Evolutionary conservation across 257 asterid genomes (phyloP), one percentile per base, ranked within the genome.

Genomic region (Solanum habrochaites): DNA sequence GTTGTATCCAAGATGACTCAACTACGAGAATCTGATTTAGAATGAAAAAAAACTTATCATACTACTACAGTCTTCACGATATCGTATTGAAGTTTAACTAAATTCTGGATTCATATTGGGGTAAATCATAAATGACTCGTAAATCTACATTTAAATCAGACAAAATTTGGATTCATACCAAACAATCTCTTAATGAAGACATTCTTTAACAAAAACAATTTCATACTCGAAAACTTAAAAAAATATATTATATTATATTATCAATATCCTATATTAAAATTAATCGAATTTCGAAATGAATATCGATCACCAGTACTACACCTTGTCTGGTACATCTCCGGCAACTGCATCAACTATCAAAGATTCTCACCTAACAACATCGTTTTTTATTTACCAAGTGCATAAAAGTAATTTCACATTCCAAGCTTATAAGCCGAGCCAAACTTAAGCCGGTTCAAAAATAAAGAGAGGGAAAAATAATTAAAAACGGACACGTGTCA

Each of bases 281-380:
- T 27, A 64, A 13, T 66, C 21, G 16, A n/a, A 64, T 27, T 8
- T 64, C 71, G 25, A 82, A 40, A 8, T 39, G 0, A 60, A 60
- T 60, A 23, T 60, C 0, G 0, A 60, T 52, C 3, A 16, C 1
- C 62, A 6, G 25, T 73, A 78, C 69, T 6, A 6, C 47, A 14
- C 20, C 64, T 7, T 89, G 91, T 87, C 88, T 21, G 39, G 84
- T 16, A 18, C 85, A 72, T 85, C 86, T 85, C 90, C 86, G 62
- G 60, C 90, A 89, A 60, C 75, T 40, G 13, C 35, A 35, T 71
- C 66, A 47, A 85, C 73, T 86, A 77, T 35, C 83, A 60, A 52
- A 35, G 88, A 87, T 89, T 21, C 86, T 72, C 86, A 27, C 39
- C 60, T 20, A 35, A 6, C 1, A 81, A 66, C 43, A 15, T 32